phyloP scores from a whole-genome alignment of 768 basidiomycete species.

The Mycena vitilis region DNA sequence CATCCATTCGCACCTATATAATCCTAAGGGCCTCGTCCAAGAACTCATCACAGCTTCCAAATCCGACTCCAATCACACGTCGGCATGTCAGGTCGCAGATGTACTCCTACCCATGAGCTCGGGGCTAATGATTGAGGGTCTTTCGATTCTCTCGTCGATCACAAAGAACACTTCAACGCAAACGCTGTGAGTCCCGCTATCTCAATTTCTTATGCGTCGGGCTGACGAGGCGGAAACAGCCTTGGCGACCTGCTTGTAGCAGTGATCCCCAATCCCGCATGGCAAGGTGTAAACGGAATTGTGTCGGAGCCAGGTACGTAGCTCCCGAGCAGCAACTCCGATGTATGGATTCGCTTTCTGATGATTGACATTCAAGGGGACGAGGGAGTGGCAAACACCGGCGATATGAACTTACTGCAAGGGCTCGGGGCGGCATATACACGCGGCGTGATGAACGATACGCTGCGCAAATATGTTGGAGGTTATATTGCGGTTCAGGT shows the following conservation, averaged over 20 bases:
- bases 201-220: not conserved
- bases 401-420: slow-evolving; percentile 12
- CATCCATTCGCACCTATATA: slow-evolving; percentile 18
- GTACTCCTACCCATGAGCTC: not conserved
- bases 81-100: not conserved
- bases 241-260: slow-evolving; percentile 4
- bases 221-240: not conserved
- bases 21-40: slow-evolving; percentile 9
- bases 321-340: not conserved
- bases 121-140: slow-evolving; percentile 21
- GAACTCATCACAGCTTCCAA: slow-evolving; percentile 10
- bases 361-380: no score
- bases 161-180: not conserved
- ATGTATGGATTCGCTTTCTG: not conserved
- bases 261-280: not conserved
- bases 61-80: no score
- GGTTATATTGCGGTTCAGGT: slow-evolving; percentile 18
- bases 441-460: not conserved
- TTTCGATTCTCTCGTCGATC: slow-evolving; percentile 8
- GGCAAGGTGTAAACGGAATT: slow-evolving; percentile 17
- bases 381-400: not conserved
- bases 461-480: slow-evolving; percentile 6
- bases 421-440: slow-evolving; percentile 14
- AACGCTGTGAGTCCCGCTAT: not conserved
- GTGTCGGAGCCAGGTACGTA: not conserved